phyloP scores from a whole-genome alignment of 495 filamentous ascomycete species.

The Neurospora sp. region DNA sequence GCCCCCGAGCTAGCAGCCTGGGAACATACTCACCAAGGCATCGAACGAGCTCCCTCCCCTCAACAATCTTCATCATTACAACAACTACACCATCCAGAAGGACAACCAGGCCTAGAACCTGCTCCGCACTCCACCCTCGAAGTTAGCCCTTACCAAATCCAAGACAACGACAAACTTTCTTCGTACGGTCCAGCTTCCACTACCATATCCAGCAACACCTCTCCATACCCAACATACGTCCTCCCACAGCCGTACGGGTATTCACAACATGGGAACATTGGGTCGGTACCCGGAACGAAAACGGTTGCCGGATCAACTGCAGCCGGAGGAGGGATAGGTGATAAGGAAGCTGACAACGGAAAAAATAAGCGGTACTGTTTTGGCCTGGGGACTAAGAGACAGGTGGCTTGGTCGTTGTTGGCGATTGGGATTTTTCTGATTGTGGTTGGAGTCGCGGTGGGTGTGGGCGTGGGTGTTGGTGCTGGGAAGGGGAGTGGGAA shows the following conservation, averaged over 20 bases:
- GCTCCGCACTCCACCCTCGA: background rate
- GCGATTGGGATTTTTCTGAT: slow-evolving; percentile 14
- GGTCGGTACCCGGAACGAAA: background rate
- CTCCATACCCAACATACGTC: background rate
- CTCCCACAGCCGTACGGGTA: background rate
- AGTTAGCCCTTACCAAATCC: background rate
- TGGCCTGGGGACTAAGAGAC: slow-evolving; percentile 1
- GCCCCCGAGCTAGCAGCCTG: background rate
- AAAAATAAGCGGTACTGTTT: background rate
- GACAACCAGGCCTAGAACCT: background rate
- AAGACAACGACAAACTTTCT: background rate
- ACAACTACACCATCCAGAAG: background rate
- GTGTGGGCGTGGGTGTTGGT: slow-evolving; percentile 21
- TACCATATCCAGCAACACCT: background rate
- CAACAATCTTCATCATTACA: background rate
- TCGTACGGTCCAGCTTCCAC: background rate
- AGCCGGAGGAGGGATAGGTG: background rate
- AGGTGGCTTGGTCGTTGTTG: slow-evolving; percentile 13
- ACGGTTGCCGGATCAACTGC: background rate
- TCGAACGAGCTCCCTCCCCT: background rate
- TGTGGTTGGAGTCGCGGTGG: slow-evolving; percentile 19
- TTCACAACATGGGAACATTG: background rate
- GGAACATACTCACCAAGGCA: background rate
- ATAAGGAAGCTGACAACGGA: background rate
- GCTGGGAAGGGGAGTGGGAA: background rate